Percentiles rank a stretch among this genome's conserved stretches.
Conservation (phyloP, 1,284 basidiomycete species). For the Fomitopsis pinicola region DNA sequence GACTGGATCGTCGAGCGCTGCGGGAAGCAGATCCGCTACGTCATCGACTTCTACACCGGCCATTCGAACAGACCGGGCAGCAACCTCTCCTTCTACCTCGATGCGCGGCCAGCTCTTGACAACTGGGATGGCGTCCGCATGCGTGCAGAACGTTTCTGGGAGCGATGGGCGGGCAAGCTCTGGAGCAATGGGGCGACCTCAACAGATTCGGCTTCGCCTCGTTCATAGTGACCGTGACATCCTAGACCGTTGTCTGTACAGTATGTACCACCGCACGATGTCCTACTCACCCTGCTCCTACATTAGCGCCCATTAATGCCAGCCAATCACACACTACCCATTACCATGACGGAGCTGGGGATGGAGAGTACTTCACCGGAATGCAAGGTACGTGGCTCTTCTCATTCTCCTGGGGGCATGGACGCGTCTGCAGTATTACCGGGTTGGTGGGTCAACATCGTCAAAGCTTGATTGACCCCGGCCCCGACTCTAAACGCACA, state of each 20-base stretch:
- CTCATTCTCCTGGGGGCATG: not conserved
- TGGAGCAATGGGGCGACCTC: slow-evolving; percentile 17
- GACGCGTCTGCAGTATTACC: not conserved
- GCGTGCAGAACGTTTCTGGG: slow-evolving; percentile 53
- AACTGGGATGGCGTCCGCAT: slow-evolving; percentile 87
- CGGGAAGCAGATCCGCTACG: slow-evolving; percentile 84
- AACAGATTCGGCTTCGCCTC: slow-evolving; percentile 17
- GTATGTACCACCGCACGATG: not conserved
- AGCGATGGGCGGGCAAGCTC: slow-evolving; percentile 34
- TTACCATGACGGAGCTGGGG: not conserved
- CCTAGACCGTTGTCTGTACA: not conserved
- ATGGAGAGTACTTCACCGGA: too few relatives aligned
- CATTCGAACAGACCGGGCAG: slow-evolving; percentile 40
- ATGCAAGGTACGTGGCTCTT: not conserved
- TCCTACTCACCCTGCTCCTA: not conserved
- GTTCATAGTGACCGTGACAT: slow-evolving; percentile 7
- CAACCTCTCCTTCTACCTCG: slow-evolving; percentile 83
- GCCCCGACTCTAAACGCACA: too few relatives aligned
- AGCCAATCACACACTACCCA: not conserved
- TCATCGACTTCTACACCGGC: slow-evolving; percentile 99
- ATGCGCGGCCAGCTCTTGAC: slow-evolving; percentile 91
- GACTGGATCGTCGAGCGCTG: slow-evolving; percentile 97
- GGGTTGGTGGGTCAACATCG: not conserved
- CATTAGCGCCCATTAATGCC: slow-evolving; percentile 1
- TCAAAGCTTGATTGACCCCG: too few relatives aligned